phyloP scores from a whole-genome alignment of 768 basidiomycete species.

The Lyophyllum decastes region DNA sequence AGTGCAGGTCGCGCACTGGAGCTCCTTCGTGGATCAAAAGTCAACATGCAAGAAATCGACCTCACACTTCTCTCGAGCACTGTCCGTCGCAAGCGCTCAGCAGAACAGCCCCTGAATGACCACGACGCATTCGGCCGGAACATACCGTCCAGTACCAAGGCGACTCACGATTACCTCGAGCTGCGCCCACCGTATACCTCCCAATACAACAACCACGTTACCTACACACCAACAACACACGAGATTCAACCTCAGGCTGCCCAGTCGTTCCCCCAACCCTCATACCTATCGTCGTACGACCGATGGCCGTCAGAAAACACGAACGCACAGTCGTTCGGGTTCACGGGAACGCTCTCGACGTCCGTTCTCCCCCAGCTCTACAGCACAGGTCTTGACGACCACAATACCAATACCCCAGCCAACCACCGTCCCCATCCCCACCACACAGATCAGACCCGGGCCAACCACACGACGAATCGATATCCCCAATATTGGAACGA shows the following conservation, averaged over 20 bases:
- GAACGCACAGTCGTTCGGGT: conserved; percentile 28
- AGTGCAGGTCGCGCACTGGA: conserved; percentile 74
- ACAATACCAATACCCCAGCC: conserved; percentile 15
- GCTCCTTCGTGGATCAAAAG: conserved; percentile 67
- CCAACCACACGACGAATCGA: conserved; percentile 25
- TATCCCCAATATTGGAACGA: conserved; percentile 61
- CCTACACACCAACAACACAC: conserved; percentile 11
- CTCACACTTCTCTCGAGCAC: conserved; percentile 22
- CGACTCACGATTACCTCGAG: conserved; percentile 16
- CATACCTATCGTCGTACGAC: conserved; percentile 32
- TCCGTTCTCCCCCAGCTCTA: conserved; percentile 76
- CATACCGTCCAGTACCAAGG: not conserved
- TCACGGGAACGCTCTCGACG: conserved; percentile 59
- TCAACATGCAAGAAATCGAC: conserved; percentile 27
- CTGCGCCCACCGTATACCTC: conserved; percentile 19
- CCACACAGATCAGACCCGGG: conserved; percentile 16
- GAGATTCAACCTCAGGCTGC: conserved; percentile 6
- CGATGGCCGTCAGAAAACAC: conserved; percentile 42
- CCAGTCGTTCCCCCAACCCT: not conserved
- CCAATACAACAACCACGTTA: conserved; percentile 9
- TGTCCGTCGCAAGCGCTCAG: conserved; percentile 60
- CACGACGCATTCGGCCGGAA: conserved; percentile 1
- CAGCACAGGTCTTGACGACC: conserved; percentile 69
- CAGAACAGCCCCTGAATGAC: conserved; percentile 50
- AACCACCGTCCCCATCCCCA: conserved; percentile 3